phyloP scores from a whole-genome alignment of 176 grass and related monocot species.

The Cenchrus americanus region DNA sequence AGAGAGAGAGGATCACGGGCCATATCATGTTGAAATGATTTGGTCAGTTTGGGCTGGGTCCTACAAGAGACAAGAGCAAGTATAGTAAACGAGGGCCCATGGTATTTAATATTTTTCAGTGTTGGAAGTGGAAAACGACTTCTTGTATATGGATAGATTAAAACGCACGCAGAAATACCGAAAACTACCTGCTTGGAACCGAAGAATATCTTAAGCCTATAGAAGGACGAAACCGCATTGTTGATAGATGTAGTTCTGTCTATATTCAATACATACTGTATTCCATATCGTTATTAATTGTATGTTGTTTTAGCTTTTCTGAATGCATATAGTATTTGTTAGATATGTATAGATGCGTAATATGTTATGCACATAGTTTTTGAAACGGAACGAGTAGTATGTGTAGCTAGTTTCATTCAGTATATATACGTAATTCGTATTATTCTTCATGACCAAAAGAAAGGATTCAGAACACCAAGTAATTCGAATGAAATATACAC shows the following conservation, averaged over 20 bases:
- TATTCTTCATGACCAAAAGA: too few species aligned
- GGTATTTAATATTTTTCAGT: constrained; percentile 8
- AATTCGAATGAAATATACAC: not conserved
- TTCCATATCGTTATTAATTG: too few species aligned
- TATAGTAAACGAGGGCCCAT: constrained; percentile 34
- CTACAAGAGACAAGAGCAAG: constrained; percentile 39
- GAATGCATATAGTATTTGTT: too few species aligned
- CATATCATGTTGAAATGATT: constrained; percentile 69
- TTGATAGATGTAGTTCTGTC: constrained; percentile 7
- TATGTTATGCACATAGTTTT: too few species aligned
- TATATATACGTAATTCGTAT: too few species aligned
- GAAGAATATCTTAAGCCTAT: constrained; percentile 19
- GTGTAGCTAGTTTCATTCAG: too few species aligned
- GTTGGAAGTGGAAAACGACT: constrained; percentile 47
- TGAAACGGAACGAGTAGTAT: too few species aligned
- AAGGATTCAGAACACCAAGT: too few species aligned
- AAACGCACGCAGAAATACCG: constrained; percentile 25
- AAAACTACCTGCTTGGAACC: constrained; percentile 9
- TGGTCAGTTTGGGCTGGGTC: constrained; percentile 56
- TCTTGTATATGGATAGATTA: constrained; percentile 30
- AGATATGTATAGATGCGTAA: too few species aligned
- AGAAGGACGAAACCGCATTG: not conserved
- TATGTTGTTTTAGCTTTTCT: too few species aligned
- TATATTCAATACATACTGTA: not conserved
- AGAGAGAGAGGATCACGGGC: constrained; percentile 53